These are phyloP conservation scores for Crithidia thermophila DNA, from an alignment of 208 protist genomes.

Conservation along the genomic window DNA sequence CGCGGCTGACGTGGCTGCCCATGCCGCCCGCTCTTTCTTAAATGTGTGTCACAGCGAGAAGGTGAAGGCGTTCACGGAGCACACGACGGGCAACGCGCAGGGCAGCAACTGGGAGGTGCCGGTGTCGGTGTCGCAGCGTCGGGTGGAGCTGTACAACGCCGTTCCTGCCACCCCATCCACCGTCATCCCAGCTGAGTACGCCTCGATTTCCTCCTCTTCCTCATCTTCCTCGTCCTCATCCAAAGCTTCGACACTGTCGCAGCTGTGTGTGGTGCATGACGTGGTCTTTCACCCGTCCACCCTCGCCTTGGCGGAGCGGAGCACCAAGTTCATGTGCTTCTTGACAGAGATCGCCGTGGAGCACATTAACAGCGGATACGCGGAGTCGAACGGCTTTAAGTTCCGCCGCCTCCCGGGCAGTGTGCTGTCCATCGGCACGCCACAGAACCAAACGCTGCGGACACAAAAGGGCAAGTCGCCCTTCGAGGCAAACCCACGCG, in stretches of 20 bases:
- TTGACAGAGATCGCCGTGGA: slow-evolving; percentile 93
- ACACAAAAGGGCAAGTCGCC: slow-evolving; percentile 39
- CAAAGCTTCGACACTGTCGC: not conserved
- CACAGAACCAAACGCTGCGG: slow-evolving; percentile 86
- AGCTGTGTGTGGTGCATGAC: slow-evolving; percentile 76
- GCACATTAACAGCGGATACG: slow-evolving; percentile 89
- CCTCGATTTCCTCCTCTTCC: not conserved
- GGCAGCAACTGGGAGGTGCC: slow-evolving; percentile 91
- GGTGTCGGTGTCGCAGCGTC: slow-evolving; percentile 77
- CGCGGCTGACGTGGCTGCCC: not conserved
- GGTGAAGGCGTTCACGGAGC: slow-evolving; percentile 76
- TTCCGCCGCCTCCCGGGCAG: slow-evolving; percentile 64
- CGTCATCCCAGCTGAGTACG: slow-evolving; percentile 19
- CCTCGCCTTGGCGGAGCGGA: slow-evolving; percentile 68
- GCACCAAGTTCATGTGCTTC: slow-evolving; percentile 86
- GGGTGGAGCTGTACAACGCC: slow-evolving; percentile 59
- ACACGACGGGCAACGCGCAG: slow-evolving; percentile 53
- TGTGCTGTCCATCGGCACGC: slow-evolving; percentile 64
- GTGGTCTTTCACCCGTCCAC: slow-evolving; percentile 89
- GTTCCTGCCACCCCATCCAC: slow-evolving; percentile 3
- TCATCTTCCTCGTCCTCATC: not conserved
- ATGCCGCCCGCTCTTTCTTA: slow-evolving; percentile 45
- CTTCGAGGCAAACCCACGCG: slow-evolving; percentile 47
- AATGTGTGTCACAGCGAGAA: slow-evolving; percentile 88
- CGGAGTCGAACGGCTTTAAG: slow-evolving; percentile 74